Base-by-base conservation (phyloP, 1,284 basidiomycete species). In the Salmacisia buchloeana region DNA sequence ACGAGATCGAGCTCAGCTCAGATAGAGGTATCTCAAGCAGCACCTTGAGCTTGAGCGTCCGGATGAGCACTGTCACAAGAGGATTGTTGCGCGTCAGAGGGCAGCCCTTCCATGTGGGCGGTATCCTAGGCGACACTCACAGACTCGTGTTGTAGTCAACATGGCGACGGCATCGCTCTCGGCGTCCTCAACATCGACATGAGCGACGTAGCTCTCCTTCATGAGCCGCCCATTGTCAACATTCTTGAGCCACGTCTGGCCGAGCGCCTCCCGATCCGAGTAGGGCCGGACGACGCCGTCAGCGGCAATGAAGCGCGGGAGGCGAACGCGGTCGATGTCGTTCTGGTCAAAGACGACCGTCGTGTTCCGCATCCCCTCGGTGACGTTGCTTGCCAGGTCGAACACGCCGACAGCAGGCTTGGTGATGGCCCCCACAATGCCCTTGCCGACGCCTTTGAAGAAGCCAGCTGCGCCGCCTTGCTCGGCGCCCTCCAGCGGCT, bases 401-500 rank as follows among this genome's bases (percentile, higher is more conserved):
- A 98, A 94, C 1, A 97, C 88, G 2, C 96, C 96, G 12, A 98
- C 91, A 0, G 90, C 92, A 3, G 96, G 96, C 81, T 99, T 99
- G 4, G 96, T 97, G 59, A 98, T 87, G 41, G 86, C 90, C 29
- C 94, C 94, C 63, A 97, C 92, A 60, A 97, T 83, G 10, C 94
- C 94, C 80, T 96, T 97, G 15, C 96, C 96, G 33, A 99, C 87
- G 13, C 96, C 96, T 81, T 96, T 97, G 83, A 97, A 92, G 82
- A 99, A 99, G 3, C 96, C 96, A 36, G 91, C 83, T 0, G 96
- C 93, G 5, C 96, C 96, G 72, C 89, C 93, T 15, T 87, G 85
- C 79, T 98, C 94, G 0, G 96, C 96, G 3, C 96, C 96, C 81
- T 98, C 94, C 54, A 98, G 87, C 0, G 96, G 96, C 77, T 97